Evolutionary conservation across 305 asterid species (phyloP), one percentile per base, ranked within the genome.

Genomic region (Fraxinus sp.): DNA sequence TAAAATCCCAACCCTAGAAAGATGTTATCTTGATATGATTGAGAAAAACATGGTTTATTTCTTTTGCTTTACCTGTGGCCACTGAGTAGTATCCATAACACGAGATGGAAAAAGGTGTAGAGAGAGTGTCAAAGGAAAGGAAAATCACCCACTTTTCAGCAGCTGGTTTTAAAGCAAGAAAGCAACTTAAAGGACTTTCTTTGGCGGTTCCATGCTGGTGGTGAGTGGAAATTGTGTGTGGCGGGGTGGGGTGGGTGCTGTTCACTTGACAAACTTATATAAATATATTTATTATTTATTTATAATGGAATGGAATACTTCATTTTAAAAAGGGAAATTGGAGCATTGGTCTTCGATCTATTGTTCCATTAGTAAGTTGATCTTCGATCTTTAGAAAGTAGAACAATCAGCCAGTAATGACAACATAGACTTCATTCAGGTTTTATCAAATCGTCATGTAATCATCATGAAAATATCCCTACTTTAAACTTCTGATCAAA

Each of bases 1-100:
- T 59, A 81, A 81, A 78, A 49, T 5, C 49, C 74, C 22, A 71
- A 78, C 80, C 79, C 78, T 73, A 85, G 82, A 78, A 71, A 79
- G 86, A 80, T 39, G 87, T 14, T 37, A 85, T 81, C 74, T 88
- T 86, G 89, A 88, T 82, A 86, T 82, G 79, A 74, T 52, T 8
- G 87, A 86, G 84, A 85, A 82, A 81, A 59, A 79, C 37, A 20
- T 1, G 80, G 79, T 80, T 80, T 68, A 77, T 89, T 82, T 74
- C 59, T 73, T 62, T 28, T 74, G 70, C 49, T 85, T 90, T 88
- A 88, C 91, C 91, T 90, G 91, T 90, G 93, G 90, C 91, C 93
- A 90, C 91, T 86, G 87, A 87, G 90, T 84, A 88, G 88, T 86
- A 86, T 90, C 93, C 93, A 90, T 88, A 82, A 90, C 88, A 81